Conservation (phyloP, 176 grass and related monocot species). For the Olyra latifolia region DNA sequence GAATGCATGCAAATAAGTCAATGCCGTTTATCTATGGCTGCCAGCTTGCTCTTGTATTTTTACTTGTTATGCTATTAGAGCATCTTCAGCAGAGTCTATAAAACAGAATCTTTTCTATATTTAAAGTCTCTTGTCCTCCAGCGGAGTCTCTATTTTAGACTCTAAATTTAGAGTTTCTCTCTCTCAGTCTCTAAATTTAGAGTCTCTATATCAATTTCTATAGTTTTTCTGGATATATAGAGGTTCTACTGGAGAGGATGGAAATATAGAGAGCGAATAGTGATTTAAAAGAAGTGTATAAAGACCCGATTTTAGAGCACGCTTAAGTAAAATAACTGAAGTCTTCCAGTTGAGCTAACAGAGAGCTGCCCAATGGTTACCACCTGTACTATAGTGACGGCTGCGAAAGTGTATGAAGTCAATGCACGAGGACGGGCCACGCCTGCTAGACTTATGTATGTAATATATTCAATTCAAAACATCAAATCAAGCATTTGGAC, state of each 20-base stretch:
- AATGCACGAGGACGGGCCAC: not conserved
- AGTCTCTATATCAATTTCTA: too few relatives aligned
- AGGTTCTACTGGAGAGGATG: too few relatives aligned
- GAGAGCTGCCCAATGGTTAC: not conserved
- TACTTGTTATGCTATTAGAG: not conserved
- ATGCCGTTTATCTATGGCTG: not conserved
- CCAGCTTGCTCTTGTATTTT: not conserved
- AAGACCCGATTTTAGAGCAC: too few relatives aligned
- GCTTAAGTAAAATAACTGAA: too few relatives aligned
- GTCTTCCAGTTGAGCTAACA: too few relatives aligned
- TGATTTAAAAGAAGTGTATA: too few relatives aligned
- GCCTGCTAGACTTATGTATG: not conserved
- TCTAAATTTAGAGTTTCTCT: too few relatives aligned
- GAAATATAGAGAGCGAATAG: too few relatives aligned
- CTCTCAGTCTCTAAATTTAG: too few relatives aligned
- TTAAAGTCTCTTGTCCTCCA: too few relatives aligned
- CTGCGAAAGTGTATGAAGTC: not conserved
- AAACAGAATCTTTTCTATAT: not conserved
- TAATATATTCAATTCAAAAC: not conserved
- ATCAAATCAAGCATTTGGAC: not conserved
- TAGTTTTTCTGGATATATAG: too few relatives aligned
- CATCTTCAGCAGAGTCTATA: not conserved
- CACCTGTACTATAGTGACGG: not conserved
- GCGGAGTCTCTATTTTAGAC: too few relatives aligned
- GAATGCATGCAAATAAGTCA: not conserved